Percentiles rank a stretch among this genome's conserved stretches.
Evolutionary conservation across 139 green algal genomes (phyloP).

Genomic region (Tetradesmus lagerheimii): DNA sequence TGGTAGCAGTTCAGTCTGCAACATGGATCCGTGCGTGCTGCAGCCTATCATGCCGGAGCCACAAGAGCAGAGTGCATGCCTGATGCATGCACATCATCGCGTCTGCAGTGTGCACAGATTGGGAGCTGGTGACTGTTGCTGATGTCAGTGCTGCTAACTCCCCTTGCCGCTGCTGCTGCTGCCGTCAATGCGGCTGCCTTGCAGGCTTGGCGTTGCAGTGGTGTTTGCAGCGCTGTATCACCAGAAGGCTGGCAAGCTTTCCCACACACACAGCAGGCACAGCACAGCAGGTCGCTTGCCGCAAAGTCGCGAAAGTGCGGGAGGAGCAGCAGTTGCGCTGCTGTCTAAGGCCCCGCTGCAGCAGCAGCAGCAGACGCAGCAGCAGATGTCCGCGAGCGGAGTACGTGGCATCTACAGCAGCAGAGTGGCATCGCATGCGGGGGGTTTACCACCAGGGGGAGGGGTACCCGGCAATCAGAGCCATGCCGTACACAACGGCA

Average conservation of each 20-base stretch:
- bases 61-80: too few species aligned
- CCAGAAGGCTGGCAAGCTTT: conserved; percentile 13
- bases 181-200: not conserved
- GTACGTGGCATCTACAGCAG: not conserved
- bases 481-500: not conserved
- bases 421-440: not conserved
- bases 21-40: too few species aligned
- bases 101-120: not conserved
- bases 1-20: too few species aligned
- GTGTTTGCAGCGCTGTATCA: conserved; percentile 35
- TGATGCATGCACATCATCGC: too few species aligned
- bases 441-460: not conserved
- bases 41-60: too few species aligned
- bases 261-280: not conserved
- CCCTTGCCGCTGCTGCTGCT: too few species aligned
- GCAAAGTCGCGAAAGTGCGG: not conserved
- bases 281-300: conserved; percentile 15
- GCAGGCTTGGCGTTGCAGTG: conserved; percentile 33
- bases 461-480: not conserved
- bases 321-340: not conserved
- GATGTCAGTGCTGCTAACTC: too few species aligned
- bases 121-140: not conserved
- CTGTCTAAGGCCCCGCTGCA: not conserved
- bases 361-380: not conserved
- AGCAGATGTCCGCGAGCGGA: not conserved